These are phyloP conservation scores for Jaltomata sinuosa DNA, from an alignment of 257 asterid genomes.

Conservation along the genomic window DNA sequence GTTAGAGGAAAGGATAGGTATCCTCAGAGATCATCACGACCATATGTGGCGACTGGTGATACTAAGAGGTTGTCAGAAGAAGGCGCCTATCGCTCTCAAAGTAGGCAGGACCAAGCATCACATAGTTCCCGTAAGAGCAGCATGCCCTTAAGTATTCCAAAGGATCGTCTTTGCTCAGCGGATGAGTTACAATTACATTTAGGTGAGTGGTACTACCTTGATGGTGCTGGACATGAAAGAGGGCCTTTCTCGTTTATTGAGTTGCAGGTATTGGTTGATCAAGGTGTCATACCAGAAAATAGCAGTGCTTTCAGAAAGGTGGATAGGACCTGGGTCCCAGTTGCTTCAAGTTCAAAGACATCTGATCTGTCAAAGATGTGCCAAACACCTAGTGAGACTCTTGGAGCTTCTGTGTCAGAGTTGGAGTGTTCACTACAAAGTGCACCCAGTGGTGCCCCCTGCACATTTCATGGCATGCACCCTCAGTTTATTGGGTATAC, in stretches of 20 bases:
- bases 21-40: conserved; percentile 49
- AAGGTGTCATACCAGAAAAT: conserved; percentile 64
- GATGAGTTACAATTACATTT: conserved; percentile 65
- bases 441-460: conserved; percentile 20
- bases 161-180: conserved; percentile 56
- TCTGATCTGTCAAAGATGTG: conserved; percentile 23
- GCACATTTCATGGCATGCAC: conserved; percentile 58
- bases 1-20: conserved; percentile 63
- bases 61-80: conserved; percentile 69
- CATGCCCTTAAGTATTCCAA: conserved; percentile 32
- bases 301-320: conserved; percentile 77
- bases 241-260: conserved; percentile 83
- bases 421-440: conserved; percentile 13
- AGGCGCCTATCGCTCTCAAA: conserved; percentile 29
- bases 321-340: conserved; percentile 92
- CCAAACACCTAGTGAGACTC: conserved; percentile 17
- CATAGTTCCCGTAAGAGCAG: conserved; percentile 41
- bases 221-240: conserved; percentile 94
- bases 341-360: conserved; percentile 26
- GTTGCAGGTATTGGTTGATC: conserved; percentile 73
- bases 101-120: conserved; percentile 47
- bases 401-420: conserved; percentile 27
- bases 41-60: conserved; percentile 45
- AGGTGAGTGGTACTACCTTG: conserved; percentile 95
- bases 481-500: conserved; percentile 95